A percentile compares a stretch with the other conserved stretches of the same genome.
These are phyloP conservation scores for Cucurbitaria berberidis DNA, from an alignment of 2,329 filamentous ascomycete genomes.

Conservation along the genomic window DNA sequence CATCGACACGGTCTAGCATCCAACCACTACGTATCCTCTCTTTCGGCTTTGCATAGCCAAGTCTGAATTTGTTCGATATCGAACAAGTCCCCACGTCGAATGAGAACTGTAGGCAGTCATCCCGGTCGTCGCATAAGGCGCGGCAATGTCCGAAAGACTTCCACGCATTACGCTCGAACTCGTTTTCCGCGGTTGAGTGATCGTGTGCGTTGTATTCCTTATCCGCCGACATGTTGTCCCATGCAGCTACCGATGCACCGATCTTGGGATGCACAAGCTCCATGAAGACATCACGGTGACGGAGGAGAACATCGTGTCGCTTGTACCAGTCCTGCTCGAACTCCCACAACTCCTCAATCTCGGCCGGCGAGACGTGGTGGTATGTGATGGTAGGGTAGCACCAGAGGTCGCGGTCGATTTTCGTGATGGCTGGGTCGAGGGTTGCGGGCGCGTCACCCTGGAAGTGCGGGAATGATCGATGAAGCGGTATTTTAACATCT, in stretches of 20 bases:
- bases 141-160: constrained; percentile 45
- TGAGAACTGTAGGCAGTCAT: constrained; percentile 44
- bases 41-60: constrained; percentile 41
- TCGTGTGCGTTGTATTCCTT: constrained; percentile 46
- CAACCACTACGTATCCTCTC: constrained; percentile 40
- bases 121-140: constrained; percentile 41
- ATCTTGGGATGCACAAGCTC: constrained; percentile 43
- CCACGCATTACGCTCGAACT: constrained; percentile 42
- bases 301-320: constrained; percentile 41
- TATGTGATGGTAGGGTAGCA: constrained; percentile 53
- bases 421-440: constrained; percentile 46
- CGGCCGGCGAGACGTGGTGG: constrained; percentile 47
- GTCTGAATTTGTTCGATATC: constrained; percentile 35
- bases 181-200: constrained; percentile 25
- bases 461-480: constrained; percentile 53
- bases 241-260: constrained; percentile 24
- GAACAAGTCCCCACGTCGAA: constrained; percentile 43
- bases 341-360: constrained; percentile 48
- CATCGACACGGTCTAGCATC: constrained; percentile 46
- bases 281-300: constrained; percentile 48
- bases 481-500: constrained; percentile 44
- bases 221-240: constrained; percentile 48
- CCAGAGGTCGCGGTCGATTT: constrained; percentile 50
- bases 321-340: constrained; percentile 51
- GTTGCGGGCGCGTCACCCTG: constrained; percentile 54